Conservation (phyloP, 2,329 filamentous ascomycete species). For the Cercospora zeae-maydis region DNA sequence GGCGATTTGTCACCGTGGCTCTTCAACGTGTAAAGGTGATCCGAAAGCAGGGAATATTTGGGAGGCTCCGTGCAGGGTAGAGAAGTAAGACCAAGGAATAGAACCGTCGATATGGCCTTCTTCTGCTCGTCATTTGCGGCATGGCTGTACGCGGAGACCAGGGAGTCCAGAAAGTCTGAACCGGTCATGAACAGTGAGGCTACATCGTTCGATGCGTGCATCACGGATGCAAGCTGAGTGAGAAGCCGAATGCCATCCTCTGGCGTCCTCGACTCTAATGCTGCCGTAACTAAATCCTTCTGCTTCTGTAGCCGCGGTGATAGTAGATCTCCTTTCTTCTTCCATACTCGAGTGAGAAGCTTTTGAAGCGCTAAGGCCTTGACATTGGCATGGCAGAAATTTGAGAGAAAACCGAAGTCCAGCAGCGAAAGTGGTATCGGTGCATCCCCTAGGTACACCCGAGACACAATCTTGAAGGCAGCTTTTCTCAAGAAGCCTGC, state of each 20-base stretch:
- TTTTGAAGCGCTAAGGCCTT: slow-evolving; percentile 56
- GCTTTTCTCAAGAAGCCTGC: slow-evolving; percentile 56
- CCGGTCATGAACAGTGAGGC: slow-evolving; percentile 70
- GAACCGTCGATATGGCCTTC: slow-evolving; percentile 65
- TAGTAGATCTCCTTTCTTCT: slow-evolving; percentile 47
- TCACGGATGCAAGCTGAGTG: slow-evolving; percentile 58
- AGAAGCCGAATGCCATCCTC: slow-evolving; percentile 37
- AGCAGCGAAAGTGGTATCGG: slow-evolving; percentile 47
- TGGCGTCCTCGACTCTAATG: slow-evolving; percentile 55
- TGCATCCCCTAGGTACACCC: slow-evolving; percentile 31
- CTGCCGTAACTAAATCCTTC: slow-evolving; percentile 60
- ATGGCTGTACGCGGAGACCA: slow-evolving; percentile 63
- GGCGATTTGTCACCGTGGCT: slow-evolving; percentile 62
- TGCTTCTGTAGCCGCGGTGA: slow-evolving; percentile 56
- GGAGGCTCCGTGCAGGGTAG: slow-evolving; percentile 64
- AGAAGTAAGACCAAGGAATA: slow-evolving; percentile 71
- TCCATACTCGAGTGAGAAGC: slow-evolving; percentile 52
- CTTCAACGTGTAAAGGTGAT: slow-evolving; percentile 80
- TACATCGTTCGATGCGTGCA: slow-evolving; percentile 57
- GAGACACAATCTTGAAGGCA: slow-evolving; percentile 58
- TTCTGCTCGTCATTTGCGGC: slow-evolving; percentile 59
- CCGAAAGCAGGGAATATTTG: slow-evolving; percentile 71
- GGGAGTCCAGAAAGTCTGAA: slow-evolving; percentile 79
- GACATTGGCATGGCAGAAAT: slow-evolving; percentile 64
- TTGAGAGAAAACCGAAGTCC: slow-evolving; percentile 65